Percentiles rank a stretch among this genome's conserved stretches.
phyloP scores from a whole-genome alignment of 2,329 filamentous ascomycete genomes.

The Scleromitrula shiraiana region DNA sequence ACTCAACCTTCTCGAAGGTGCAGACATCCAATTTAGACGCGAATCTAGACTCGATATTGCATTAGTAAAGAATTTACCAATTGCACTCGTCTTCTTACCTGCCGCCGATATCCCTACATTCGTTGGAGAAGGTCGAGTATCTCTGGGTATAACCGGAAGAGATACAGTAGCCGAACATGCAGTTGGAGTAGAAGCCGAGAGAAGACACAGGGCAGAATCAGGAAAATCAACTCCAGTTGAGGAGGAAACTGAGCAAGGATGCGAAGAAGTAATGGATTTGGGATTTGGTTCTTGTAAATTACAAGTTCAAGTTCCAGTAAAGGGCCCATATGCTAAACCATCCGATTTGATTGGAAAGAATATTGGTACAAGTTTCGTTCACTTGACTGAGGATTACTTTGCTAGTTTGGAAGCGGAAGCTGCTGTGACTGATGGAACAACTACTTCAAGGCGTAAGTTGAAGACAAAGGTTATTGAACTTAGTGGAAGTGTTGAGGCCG shows the following conservation, averaged over 20 bases:
- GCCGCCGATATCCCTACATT: conserved; percentile 97
- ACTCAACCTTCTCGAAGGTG: conserved; percentile 84
- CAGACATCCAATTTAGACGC: conserved; percentile 92
- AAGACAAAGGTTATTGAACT: conserved; percentile 88
- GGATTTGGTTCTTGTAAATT: conserved; percentile 87
- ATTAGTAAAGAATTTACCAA: conserved; percentile 91
- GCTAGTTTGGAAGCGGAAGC: conserved; percentile 58
- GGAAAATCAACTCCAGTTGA: conserved; percentile 36
- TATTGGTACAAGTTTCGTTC: conserved; percentile 91
- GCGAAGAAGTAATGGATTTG: conserved; percentile 83
- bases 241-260: conserved; percentile 36
- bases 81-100: conserved; percentile 93
- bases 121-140: conserved; percentile 87
- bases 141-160: conserved; percentile 87
- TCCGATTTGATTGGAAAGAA: conserved; percentile 84
- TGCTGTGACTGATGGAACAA: conserved; percentile 30
- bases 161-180: conserved; percentile 93
- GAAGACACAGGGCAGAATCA: conserved; percentile 41
- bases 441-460: conserved; percentile 43
- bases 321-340: conserved; percentile 61
- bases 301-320: conserved; percentile 93
- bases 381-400: conserved; percentile 78
- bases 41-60: conserved; percentile 95
- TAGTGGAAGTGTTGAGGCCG: conserved; percentile 93
- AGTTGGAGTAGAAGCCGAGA: conserved; percentile 46